phyloP scores from a whole-genome alignment of 805 yeast species.

The Vanderwaltozyma yarrowii region DNA sequence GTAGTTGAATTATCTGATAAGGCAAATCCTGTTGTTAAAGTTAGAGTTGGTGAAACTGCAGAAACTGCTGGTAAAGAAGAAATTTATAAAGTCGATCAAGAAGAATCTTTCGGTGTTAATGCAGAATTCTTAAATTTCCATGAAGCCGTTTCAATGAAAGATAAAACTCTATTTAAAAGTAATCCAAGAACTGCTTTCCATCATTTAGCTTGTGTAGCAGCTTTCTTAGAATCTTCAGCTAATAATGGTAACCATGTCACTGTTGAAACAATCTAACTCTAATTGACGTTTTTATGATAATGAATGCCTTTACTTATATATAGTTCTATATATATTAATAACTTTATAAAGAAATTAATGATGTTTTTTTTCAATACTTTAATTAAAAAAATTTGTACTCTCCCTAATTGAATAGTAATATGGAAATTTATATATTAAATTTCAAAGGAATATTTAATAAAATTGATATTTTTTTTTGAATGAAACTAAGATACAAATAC shows the following conservation, averaged over 20 bases:
- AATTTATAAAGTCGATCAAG: constrained; percentile 32
- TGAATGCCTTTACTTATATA: not conserved
- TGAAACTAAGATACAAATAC: constrained; percentile 1
- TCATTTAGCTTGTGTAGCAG: constrained; percentile 84
- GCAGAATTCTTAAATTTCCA: constrained; percentile 46
- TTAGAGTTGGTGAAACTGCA: constrained; percentile 23
- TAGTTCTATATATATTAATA: not conserved
- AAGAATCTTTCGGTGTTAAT: constrained; percentile 44
- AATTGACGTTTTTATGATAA: not conserved
- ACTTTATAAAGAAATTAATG: not conserved
- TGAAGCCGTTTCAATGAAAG: constrained; percentile 51
- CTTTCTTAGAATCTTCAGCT: constrained; percentile 62
- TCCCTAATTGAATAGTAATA: not conserved
- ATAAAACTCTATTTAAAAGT: constrained; percentile 45
- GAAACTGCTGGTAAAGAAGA: constrained; percentile 20
- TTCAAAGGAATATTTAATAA: not conserved
- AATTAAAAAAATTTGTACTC: too few relatives aligned
- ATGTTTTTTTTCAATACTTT: too few relatives aligned
- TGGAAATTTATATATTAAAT: not conserved
- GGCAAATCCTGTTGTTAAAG: constrained; percentile 30
- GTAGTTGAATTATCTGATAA: constrained; percentile 49
- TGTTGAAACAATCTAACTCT: constrained; percentile 28
- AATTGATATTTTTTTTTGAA: not conserved
- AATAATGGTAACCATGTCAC: constrained; percentile 41
- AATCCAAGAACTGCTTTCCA: constrained; percentile 81